Evolutionary conservation across 108 stramenopile genomes (phyloP), one percentile per base, ranked within the genome.

Genomic region (Chaetoceros muelleri): DNA sequence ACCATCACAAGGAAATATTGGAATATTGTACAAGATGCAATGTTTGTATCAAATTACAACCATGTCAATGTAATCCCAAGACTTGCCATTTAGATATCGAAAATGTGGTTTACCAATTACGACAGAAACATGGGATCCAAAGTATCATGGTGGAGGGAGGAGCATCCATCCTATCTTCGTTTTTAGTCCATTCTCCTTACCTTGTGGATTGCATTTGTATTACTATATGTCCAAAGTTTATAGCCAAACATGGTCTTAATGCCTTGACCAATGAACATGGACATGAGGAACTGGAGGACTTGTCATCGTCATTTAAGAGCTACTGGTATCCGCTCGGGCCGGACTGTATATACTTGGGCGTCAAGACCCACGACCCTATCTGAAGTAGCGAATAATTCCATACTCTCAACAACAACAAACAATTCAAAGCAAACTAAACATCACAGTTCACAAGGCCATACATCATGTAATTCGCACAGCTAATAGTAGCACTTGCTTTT

Each of bases 71-170:
- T 23, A 22, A 65, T n/a, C 21, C 55, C 8, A 48, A 76, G 20
- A 66, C 67, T 23, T 49, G 55, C 0, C 29, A 46, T 0, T 30
- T 90, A 2, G 78, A 85, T 61, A 23, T 90, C n/a, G 21, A 50
- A 10, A 64, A 79, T 55, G 66, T 79, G 25, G 56, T 85, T 20
- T 25, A 46, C 21, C 53, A 65, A 19, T 64, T 90, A 2, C 48
- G 61, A 19, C 20, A 63, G 25, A 34, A 62, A n/a, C 70, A 67
- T 65, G 73, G 67, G 2, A 82, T 90, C 17, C 46, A 69, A 21
- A 76, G 70, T 56, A 34, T 90, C 34, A 84, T 90, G 89, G 81
- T 90, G 17, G 89, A 90, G 57, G 89, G 89, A 16, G 89, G 89
- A 8, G 58, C 79, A 0, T 24, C 46, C 3, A 58, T 90, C 24